These are phyloP conservation scores for Plantago major DNA, from an alignment of 257 asterid genomes.

Conservation along the genomic window DNA sequence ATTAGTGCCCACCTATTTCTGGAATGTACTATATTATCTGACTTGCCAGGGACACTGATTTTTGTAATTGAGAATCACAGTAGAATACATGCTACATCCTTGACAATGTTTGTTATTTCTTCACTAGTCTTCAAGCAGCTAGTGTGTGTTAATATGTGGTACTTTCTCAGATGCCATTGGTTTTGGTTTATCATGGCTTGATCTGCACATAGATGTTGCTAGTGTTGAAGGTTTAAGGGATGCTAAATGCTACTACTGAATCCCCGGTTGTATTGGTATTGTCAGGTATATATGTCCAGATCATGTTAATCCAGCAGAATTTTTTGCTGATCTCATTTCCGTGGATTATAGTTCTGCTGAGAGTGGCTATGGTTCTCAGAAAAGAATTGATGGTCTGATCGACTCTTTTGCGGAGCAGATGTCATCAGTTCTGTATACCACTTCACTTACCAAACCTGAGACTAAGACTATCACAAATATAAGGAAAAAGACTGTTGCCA, in stretches of 20 bases:
- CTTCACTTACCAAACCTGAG: constrained; percentile 46
- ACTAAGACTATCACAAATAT: constrained; percentile 25
- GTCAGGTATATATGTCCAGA: constrained; percentile 85
- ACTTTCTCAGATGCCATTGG: not conserved
- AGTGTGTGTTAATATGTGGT: not conserved
- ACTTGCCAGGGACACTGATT: no score
- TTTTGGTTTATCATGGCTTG: not conserved
- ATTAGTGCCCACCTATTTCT: no score
- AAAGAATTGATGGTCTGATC: constrained; percentile 74
- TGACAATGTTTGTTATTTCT: not conserved
- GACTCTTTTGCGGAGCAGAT: constrained; percentile 73
- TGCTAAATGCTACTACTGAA: constrained; percentile 19
- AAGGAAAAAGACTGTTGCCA: constrained; percentile 37
- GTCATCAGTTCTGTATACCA: constrained; percentile 55
- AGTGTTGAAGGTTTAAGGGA: constrained; percentile 12
- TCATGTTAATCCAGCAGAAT: constrained; percentile 95
- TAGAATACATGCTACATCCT: no score
- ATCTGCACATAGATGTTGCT: constrained; percentile 12
- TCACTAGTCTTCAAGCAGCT: not conserved
- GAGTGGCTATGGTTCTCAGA: constrained; percentile 70
- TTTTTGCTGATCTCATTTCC: constrained; percentile 97
- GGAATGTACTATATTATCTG: no score
- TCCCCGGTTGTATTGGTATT: constrained; percentile 21
- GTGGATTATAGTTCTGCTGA: constrained; percentile 81
- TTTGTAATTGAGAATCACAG: no score